Evolutionary conservation across 2,329 filamentous ascomycete genomes (phyloP).

Genomic region (Ophiostoma tasmaniense): DNA sequence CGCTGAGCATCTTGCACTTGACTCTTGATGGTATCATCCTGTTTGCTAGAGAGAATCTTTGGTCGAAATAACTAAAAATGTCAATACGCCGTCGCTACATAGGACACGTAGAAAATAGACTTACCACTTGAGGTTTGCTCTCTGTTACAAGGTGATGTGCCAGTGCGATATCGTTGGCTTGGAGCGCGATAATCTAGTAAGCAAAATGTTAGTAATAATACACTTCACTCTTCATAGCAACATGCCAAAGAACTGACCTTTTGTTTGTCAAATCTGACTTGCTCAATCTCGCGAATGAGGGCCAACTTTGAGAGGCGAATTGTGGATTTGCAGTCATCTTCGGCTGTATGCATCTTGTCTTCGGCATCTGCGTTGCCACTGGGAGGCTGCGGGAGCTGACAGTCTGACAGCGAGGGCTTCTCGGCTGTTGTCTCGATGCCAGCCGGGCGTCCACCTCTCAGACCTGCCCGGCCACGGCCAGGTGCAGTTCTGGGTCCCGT

Average conservation of each 20-base stretch:
- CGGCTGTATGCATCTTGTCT: constrained; percentile 54
- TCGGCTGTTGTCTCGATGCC: constrained; percentile 56
- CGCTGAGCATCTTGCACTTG: neutral
- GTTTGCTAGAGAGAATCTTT: neutral
- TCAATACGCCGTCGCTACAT: neutral
- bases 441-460: constrained; percentile 42
- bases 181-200: constrained; percentile 60
- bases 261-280: constrained; percentile 66
- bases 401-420: neutral
- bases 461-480: constrained; percentile 44
- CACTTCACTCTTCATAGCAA: neutral
- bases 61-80: neutral
- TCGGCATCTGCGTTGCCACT: constrained; percentile 59
- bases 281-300: constrained; percentile 55
- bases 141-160: constrained; percentile 68
- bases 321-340: constrained; percentile 60
- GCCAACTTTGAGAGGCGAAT: constrained; percentile 58
- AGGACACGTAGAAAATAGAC: constrained; percentile 27
- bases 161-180: constrained; percentile 60
- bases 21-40: neutral
- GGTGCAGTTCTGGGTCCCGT: neutral
- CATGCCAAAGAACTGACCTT: constrained; percentile 34
- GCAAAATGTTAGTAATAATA: constrained; percentile 29
- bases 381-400: constrained; percentile 33
- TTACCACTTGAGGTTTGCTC: constrained; percentile 63